Base-by-base conservation (phyloP, 805 yeast genomes). In the Ogataea angusta region DNA sequence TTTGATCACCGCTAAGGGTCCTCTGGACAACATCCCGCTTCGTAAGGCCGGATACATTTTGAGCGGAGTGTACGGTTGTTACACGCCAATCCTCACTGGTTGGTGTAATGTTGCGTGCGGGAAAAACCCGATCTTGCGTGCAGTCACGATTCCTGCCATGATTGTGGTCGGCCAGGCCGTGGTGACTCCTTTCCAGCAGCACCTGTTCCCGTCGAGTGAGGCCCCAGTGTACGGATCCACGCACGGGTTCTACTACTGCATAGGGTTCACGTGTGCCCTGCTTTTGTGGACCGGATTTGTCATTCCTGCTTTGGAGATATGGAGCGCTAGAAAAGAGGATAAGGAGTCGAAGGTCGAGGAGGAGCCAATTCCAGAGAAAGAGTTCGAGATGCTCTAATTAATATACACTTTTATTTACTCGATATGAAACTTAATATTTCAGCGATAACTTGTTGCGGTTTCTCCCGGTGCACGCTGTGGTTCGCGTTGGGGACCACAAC, bases 101-200 rank as follows among this genome's bases (percentile, higher is more conserved):
- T 79, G 85, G 84, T 82, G 82, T 3, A 78, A 79, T 49, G 64
- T 75, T 34, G 75, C 76, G 1, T 75, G 81, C 46, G 51, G 52
- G 10, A 49, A 49, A 12, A 48, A 52, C 36, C 59, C 54, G 16
- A 45, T 47, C 22, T 38, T 57, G 25, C 45, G 62, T 36, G 60
- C 62, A 5, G 46, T 54, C 16, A 50, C 60, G 3, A 42, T 56
- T 15, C 52, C 62, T 4, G 45, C 53, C 14, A 54, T 54, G 60
- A 47, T 54, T 35, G 56, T 53, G 13, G 43, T 58, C 14, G 54
- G 57, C 8, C 47, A 38, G 30, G 46, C 50, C 25, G 56, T 60
- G 21, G 51, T 52, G 29, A 59, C 59, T 18, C 59, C 61, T 26
- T 59, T 43, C 40, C 65, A 62, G 36, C 57, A 56, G 30, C 45